Evolutionary conservation across 1,284 basidiomycete genomes (phyloP).

Genomic region (Marasmius sp.): DNA sequence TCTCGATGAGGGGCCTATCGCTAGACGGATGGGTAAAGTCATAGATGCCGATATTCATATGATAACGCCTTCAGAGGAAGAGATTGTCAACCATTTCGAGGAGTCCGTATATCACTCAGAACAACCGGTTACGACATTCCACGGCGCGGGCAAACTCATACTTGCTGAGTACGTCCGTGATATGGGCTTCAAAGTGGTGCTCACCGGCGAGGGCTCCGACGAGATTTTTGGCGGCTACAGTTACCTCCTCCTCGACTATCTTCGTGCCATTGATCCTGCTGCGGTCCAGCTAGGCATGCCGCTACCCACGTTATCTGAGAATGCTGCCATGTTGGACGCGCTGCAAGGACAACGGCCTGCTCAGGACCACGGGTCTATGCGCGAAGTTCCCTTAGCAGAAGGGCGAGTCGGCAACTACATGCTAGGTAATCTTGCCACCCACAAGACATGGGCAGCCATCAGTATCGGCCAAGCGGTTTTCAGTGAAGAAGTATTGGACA

Average conservation of each 20-base stretch:
- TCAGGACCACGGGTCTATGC: conserved; percentile 9
- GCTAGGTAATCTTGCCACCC: conserved; percentile 1
- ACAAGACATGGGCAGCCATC: no score
- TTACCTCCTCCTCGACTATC: conserved; percentile 14
- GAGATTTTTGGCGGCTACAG: conserved; percentile 18
- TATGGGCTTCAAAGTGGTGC: conserved; percentile 17
- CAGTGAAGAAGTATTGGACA: no score
- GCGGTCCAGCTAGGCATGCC: conserved; percentile 5
- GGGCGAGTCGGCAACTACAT: conserved; percentile 6
- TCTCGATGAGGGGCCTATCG: conserved; percentile 11
- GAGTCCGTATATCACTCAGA: conserved; percentile 14
- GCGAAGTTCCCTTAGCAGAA: conserved; percentile 5
- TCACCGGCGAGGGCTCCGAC: conserved; percentile 19
- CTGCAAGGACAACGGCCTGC: neutral
- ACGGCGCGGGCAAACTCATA: conserved; percentile 15
- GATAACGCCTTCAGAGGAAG: conserved; percentile 13
- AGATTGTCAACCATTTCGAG: conserved; percentile 15
- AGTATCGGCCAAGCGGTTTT: no score
- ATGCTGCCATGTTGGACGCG: neutral
- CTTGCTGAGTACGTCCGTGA: conserved; percentile 12
- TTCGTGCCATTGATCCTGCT: conserved; percentile 12
- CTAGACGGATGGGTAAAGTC: conserved; percentile 12
- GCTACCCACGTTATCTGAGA: conserved; percentile 11
- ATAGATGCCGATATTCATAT: conserved; percentile 13
- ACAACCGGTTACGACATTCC: conserved; percentile 10